Conservation (phyloP, 2,329 filamentous ascomycete species). For the Cytospora chrysosperma region DNA sequence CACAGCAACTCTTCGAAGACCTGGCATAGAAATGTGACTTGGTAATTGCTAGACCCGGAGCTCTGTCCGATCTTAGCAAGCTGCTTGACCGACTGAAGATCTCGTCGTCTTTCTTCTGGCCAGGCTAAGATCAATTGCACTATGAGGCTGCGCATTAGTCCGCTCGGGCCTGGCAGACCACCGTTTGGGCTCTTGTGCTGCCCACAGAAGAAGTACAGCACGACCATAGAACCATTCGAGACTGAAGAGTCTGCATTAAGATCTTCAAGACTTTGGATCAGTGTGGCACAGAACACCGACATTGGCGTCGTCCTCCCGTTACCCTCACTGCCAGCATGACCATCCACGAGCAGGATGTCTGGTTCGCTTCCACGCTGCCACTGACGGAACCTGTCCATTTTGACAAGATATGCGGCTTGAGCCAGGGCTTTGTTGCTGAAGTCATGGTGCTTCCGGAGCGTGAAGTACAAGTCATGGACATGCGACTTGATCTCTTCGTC, state of each 20-base stretch:
- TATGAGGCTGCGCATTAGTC: constrained; percentile 3
- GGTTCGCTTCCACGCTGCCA: background rate
- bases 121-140: background rate
- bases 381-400: background rate
- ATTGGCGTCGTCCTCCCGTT: background rate
- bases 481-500: background rate
- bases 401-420: background rate
- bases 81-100: too few species aligned
- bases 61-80: background rate
- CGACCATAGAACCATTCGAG: background rate
- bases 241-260: background rate
- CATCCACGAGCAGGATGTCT: constrained; percentile 7
- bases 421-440: constrained; percentile 7
- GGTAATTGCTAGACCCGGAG: background rate
- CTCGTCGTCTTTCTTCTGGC: background rate
- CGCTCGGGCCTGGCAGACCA: background rate
- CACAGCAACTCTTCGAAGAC: background rate
- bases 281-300: constrained; percentile 1
- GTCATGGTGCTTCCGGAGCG: background rate
- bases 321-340: background rate
- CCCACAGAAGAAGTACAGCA: constrained; percentile 17
- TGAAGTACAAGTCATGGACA: background rate
- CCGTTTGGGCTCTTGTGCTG: background rate
- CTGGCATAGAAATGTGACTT: background rate
- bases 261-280: background rate